These are phyloP conservation scores for Wickerhamiella allomyrinae DNA, from an alignment of 805 yeast genomes.

Conservation along the genomic window DNA sequence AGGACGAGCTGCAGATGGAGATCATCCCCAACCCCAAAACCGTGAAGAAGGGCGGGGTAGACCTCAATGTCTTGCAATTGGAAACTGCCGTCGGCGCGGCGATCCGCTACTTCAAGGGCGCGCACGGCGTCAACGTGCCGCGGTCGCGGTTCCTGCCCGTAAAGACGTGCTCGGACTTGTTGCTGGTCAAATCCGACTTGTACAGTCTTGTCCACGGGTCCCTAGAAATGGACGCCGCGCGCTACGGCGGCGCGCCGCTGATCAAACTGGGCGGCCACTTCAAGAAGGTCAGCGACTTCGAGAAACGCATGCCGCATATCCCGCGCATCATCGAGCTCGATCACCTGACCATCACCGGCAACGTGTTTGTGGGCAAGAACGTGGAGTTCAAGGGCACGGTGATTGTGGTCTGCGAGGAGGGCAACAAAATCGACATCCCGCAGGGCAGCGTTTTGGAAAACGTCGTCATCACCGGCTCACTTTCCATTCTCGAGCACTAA, in stretches of 20 bases:
- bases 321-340: conserved; percentile 93
- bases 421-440: conserved; percentile 93
- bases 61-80: conserved; percentile 77
- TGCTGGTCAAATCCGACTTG: conserved; percentile 88
- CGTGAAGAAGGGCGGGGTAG: conserved; percentile 60
- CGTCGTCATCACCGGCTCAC: conserved; percentile 92
- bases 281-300: conserved; percentile 89
- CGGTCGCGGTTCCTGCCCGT: conserved; percentile 96
- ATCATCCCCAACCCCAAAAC: conserved; percentile 91
- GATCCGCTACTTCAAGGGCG: conserved; percentile 84
- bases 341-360: conserved; percentile 95
- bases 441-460: conserved; percentile 90
- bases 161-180: conserved; percentile 88
- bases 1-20: conserved; percentile 71
- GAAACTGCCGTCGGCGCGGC: conserved; percentile 99
- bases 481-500: conserved; percentile 84
- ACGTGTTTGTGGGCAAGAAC: conserved; percentile 77
- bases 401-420: conserved; percentile 92
- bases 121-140: conserved; percentile 97
- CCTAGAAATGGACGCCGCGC: conserved; percentile 61
- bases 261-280: conserved; percentile 93
- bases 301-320: conserved; percentile 80
- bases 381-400: conserved; percentile 94
- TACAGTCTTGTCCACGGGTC: conserved; percentile 88
- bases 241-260: conserved; percentile 87